Percentiles rank a stretch among this genome's conserved stretches.
These are phyloP conservation scores for Pseudoturritis turrita DNA, from an alignment of 345 rosid species.

Conservation along the genomic window DNA sequence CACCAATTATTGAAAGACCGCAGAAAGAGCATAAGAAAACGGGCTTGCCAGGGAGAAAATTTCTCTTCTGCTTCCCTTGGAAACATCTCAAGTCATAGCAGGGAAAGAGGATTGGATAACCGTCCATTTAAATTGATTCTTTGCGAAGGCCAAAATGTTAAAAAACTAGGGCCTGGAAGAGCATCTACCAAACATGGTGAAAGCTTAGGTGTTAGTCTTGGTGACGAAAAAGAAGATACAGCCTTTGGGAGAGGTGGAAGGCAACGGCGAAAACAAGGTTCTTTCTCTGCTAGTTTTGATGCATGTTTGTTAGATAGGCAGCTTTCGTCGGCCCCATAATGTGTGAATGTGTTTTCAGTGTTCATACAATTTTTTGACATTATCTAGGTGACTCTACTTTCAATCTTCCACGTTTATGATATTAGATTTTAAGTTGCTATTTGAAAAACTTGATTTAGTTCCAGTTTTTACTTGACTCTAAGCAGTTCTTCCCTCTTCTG, in stretches of 20 bases:
- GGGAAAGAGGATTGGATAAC: conserved; percentile 58
- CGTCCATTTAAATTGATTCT: conserved; percentile 65
- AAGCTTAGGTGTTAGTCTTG: conserved; percentile 48
- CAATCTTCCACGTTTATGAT: background rate
- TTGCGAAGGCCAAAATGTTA: conserved; percentile 71
- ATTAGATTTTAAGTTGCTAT: background rate
- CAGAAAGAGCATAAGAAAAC: conserved; percentile 72
- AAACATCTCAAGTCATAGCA: conserved; percentile 54
- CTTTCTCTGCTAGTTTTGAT: background rate
- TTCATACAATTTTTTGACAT: background rate
- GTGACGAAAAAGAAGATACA: conserved; percentile 60
- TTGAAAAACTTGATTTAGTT: background rate
- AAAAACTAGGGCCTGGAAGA: conserved; percentile 68
- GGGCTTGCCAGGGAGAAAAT: conserved; percentile 69
- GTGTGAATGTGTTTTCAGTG: background rate
- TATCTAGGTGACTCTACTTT: background rate
- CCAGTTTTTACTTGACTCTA: conserved; percentile 23
- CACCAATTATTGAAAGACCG: conserved; percentile 93
- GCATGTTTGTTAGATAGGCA: background rate
- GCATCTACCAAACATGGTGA: conserved; percentile 60
- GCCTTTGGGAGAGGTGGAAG: conserved; percentile 57
- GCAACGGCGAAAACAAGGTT: conserved; percentile 82
- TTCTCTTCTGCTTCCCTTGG: conserved; percentile 54
- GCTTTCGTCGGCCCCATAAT: conserved; percentile 2
- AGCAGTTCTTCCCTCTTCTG: conserved; percentile 45